phyloP scores from a whole-genome alignment of 768 basidiomycete genomes.

The Sistotremastrum suecicum region DNA sequence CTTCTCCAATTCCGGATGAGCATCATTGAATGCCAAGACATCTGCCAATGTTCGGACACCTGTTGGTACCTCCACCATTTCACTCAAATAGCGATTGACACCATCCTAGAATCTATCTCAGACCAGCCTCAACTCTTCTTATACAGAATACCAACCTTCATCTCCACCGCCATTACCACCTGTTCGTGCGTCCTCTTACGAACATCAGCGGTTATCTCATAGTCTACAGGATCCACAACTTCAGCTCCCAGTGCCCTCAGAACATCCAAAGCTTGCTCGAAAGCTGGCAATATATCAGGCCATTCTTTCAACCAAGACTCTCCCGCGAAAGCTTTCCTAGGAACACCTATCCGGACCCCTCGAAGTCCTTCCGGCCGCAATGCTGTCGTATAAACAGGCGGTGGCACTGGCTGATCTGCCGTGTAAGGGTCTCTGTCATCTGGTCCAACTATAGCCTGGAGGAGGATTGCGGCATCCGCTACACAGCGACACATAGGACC shows the following conservation, averaged over 20 bases:
- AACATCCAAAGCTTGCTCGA: constrained; percentile 24
- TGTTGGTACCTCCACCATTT: constrained; percentile 36
- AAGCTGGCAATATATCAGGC: constrained; percentile 18
- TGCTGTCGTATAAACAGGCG: constrained; percentile 44
- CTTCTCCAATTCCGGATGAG: constrained; percentile 35
- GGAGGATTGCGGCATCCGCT: constrained; percentile 38
- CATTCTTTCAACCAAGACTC: constrained; percentile 12
- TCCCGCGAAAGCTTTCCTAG: constrained; percentile 20
- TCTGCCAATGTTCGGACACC: constrained; percentile 42
- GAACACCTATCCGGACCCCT: constrained; percentile 32
- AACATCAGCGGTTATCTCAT: constrained; percentile 19
- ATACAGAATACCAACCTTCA: constrained; percentile 4
- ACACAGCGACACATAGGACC: constrained; percentile 42
- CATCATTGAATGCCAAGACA: constrained; percentile 41
- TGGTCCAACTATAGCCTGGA: constrained; percentile 40
- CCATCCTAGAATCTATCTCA: constrained; percentile 25
- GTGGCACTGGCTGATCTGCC: constrained; percentile 25
- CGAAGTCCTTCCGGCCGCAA: constrained; percentile 31
- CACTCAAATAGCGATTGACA: constrained; percentile 32
- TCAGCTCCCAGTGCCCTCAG: constrained; percentile 26
- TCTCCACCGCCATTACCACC: constrained; percentile 8
- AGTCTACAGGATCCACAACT: constrained; percentile 12
- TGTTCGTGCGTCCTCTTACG: constrained; percentile 10
- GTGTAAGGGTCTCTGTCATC: constrained; percentile 44
- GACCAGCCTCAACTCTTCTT: too few species aligned